Evolutionary conservation across 2,329 filamentous ascomycete species (phyloP).

Genomic region (Xylaria sp.): DNA sequence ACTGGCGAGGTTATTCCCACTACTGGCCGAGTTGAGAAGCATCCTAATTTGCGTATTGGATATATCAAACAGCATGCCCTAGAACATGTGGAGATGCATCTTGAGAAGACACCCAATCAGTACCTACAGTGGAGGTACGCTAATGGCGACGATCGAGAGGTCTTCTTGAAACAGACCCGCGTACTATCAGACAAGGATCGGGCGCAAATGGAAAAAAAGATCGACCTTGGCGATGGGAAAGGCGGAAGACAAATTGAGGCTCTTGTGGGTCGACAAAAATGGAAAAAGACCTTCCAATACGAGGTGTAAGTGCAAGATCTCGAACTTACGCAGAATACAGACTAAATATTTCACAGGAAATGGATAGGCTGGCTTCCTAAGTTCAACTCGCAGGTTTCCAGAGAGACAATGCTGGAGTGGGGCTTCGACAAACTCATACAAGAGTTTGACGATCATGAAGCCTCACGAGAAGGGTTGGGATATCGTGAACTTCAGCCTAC

Average conservation of each 20-base stretch:
- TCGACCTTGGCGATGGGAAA: constrained; percentile 86
- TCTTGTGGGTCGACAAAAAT: constrained; percentile 96
- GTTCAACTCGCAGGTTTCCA: constrained; percentile 90
- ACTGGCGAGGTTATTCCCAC: constrained; percentile 91
- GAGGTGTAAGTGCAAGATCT: constrained; percentile 73
- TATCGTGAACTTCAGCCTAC: constrained; percentile 94
- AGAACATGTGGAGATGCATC: constrained; percentile 99
- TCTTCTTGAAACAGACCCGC: constrained; percentile 97
- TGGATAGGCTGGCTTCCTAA: constrained; percentile 91
- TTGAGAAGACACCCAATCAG: constrained; percentile 99
- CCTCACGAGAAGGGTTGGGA: constrained; percentile 96
- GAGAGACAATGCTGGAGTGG: constrained; percentile 85
- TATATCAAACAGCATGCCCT: constrained; percentile 99
- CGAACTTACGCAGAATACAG: constrained; percentile 19
- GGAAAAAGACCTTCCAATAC: constrained; percentile 99
- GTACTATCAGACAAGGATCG: constrained; percentile 85
- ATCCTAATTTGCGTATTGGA: constrained; percentile 97
- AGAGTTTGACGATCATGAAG: constrained; percentile 98
- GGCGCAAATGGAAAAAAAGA: constrained; percentile 88
- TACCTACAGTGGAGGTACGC: constrained; percentile 99
- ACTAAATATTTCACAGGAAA: constrained; percentile 67
- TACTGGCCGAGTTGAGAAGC: constrained; percentile 91
- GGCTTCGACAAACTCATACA: constrained; percentile 95
- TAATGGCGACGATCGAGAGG: constrained; percentile 95
- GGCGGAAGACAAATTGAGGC: constrained; percentile 82